These are phyloP conservation scores for Cladorrhinum sp. DNA, from an alignment of 2,329 filamentous ascomycete genomes.

Conservation along the genomic window DNA sequence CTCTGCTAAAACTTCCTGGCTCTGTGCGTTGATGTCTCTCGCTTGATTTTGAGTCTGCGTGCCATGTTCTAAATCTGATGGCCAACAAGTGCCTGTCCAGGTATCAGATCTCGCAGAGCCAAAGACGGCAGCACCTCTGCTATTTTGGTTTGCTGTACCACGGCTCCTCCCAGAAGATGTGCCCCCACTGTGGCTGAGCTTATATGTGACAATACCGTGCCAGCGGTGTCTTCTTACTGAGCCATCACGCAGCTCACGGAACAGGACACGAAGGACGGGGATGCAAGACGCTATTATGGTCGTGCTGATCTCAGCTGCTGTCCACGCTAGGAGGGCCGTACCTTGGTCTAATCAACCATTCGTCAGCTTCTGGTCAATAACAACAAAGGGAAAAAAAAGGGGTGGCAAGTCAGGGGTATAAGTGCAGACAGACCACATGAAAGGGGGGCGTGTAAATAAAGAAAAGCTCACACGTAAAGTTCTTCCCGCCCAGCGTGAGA, in stretches of 20 bases:
- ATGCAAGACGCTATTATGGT: constrained; percentile 27
- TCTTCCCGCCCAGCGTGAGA: constrained; percentile 8
- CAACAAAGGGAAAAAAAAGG: neutral
- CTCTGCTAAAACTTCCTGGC: neutral
- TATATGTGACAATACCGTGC: neutral
- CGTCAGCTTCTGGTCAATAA: neutral
- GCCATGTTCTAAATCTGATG: neutral
- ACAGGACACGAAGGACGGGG: constrained; percentile 18
- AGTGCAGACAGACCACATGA: neutral
- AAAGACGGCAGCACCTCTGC: neutral
- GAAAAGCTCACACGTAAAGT: constrained; percentile 15
- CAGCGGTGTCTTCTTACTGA: neutral
- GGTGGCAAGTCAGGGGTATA: neutral
- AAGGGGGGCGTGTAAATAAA: neutral
- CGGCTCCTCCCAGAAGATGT: neutral
- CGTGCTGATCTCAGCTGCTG: constrained; percentile 21
- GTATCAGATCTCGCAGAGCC: neutral
- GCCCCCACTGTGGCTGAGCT: neutral
- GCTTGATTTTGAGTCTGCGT: too few relatives aligned
- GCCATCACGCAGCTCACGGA: constrained; percentile 7
- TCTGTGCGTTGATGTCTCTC: too few relatives aligned
- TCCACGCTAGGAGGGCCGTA: constrained; percentile 17
- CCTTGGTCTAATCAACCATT: constrained; percentile 3
- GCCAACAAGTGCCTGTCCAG: neutral
- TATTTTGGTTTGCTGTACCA: neutral